Conservation (phyloP, 208 protist genomes). For the Endotrypanum monterogeii region DNA sequence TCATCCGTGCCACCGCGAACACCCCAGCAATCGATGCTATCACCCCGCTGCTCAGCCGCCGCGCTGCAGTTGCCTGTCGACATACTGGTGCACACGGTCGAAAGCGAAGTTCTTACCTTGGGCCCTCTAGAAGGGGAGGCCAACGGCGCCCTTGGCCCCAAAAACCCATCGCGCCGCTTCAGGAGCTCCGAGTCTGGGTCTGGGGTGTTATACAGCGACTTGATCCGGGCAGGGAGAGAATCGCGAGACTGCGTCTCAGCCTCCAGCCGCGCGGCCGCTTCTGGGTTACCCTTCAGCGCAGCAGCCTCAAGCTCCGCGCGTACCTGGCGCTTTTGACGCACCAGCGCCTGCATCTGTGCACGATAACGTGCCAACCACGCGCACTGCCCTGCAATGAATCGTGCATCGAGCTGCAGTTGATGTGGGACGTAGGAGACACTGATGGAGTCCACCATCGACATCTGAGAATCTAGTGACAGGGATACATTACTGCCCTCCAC, state of each 20-base stretch:
- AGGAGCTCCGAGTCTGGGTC: slow-evolving; percentile 33
- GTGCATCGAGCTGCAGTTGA: slow-evolving; percentile 36
- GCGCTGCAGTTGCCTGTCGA: too few species aligned
- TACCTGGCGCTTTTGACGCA: slow-evolving; percentile 16
- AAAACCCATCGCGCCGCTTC: slow-evolving; percentile 4
- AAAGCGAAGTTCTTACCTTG: too few species aligned
- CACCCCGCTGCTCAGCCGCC: too few species aligned
- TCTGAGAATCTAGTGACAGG: slow-evolving; percentile 61
- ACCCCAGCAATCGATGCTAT: too few species aligned
- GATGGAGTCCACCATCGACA: slow-evolving; percentile 51
- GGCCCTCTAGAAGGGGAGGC: too few species aligned
- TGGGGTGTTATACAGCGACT: slow-evolving; percentile 22
- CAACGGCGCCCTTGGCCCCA: too few species aligned
- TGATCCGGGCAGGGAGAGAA: slow-evolving; percentile 7
- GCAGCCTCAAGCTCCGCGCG: slow-evolving; percentile 15
- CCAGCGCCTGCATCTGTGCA: slow-evolving; percentile 60
- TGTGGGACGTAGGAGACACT: slow-evolving; percentile 29
- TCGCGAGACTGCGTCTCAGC: slow-evolving; percentile 15
- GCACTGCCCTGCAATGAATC: slow-evolving; percentile 55
- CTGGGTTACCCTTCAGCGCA: slow-evolving; percentile 23
- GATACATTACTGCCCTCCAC: slow-evolving; percentile 38
- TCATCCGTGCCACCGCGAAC: too few species aligned
- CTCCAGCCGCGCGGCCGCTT: slow-evolving; percentile 15
- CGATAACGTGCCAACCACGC: slow-evolving; percentile 48
- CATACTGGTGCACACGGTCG: too few species aligned